Base-by-base conservation (phyloP, 129 eudicot genomes). In the Helianthus tuberosus region DNA sequence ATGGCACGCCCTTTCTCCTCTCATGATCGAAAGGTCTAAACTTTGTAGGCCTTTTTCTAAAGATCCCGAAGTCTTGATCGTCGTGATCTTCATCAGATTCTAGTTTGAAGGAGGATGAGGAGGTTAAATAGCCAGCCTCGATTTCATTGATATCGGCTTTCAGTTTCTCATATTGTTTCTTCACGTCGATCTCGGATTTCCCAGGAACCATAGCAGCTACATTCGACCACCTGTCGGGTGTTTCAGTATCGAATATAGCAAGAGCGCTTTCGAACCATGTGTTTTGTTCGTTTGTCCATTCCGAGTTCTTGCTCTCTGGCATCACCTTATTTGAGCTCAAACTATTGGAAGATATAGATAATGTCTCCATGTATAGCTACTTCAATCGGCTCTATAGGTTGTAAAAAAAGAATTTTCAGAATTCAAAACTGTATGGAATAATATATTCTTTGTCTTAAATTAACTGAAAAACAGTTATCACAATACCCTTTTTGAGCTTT, bases 271-370 rank as follows among this genome's bases (percentile, higher is more conserved):
- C 98, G 66, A 93, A 93, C 79, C 69, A 74, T 67, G 86, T 93
- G 89, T 93, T 93, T 81, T 93, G 97, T 76, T 90, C 98, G 35
- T 73, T 75, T 0, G 96, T 93, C 98, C 98, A 93, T 15, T 62
- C 49, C 46, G 84, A 78, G 84, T 80, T 82, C 64, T 72, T 86
- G 83, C 53, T 81, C 54, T 75, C 88, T 72, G 78, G 78, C 77
- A 75, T 80, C 79, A 74, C 69, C 32, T 62, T 58, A 49, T 55
- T 71, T 10, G 82, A 76, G 68, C 84, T 82, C 68, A 79, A 55
- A 67, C 79, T 20, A 20, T 20, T 20, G 23, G 23, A 20, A 20
- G 23, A 47, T 43, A 86, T 75, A 85, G 81, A 78, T 72, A 84
- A 52, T 62, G 94, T 81, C 50, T 86, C 94, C 96, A 89, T 87